Evolutionary conservation across 169 alveolate species (phyloP).

Genomic region (Eimeria brunetti): DNA sequence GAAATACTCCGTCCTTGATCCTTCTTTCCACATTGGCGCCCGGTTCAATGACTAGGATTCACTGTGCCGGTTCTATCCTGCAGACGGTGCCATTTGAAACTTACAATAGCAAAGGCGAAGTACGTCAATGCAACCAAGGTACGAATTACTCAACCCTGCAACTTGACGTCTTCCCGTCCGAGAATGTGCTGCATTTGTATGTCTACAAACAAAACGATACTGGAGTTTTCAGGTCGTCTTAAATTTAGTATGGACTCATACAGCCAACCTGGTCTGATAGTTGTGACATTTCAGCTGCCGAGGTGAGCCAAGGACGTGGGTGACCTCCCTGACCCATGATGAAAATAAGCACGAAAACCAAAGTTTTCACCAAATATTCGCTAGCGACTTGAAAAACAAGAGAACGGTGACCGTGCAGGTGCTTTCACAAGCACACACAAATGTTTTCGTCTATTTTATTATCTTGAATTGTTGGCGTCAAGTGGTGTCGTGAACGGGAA

Average conservation of each 20-base stretch:
- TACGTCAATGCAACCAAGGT: slow-evolving; percentile 94
- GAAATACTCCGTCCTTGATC: not conserved
- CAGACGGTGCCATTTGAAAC: slow-evolving; percentile 81
- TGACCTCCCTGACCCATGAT: not conserved
- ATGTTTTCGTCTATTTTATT: too few relatives aligned
- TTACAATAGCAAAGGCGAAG: slow-evolving; percentile 89
- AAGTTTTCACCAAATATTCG: not conserved
- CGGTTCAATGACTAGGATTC: slow-evolving; percentile 58
- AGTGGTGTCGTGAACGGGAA: too few relatives aligned
- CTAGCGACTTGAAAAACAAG: not conserved
- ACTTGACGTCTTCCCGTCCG: slow-evolving; percentile 63
- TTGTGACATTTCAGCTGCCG: slow-evolving; percentile 88
- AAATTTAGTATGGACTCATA: slow-evolving; percentile 85
- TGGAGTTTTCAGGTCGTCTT: slow-evolving; percentile 39
- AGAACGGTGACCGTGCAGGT: not conserved
- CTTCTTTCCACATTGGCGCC: slow-evolving; percentile 69
- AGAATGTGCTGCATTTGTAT: slow-evolving; percentile 40
- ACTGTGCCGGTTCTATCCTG: not conserved
- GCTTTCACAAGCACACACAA: not conserved
- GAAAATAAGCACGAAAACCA: too few relatives aligned
- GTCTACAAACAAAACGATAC: not conserved
- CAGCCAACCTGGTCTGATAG: slow-evolving; percentile 86
- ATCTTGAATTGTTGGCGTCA: too few relatives aligned
- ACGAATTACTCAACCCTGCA: slow-evolving; percentile 77
- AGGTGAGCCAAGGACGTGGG: slow-evolving; percentile 47